Conservation (phyloP, 2,329 filamentous ascomycete species). For the Xylariaceae sp. region DNA sequence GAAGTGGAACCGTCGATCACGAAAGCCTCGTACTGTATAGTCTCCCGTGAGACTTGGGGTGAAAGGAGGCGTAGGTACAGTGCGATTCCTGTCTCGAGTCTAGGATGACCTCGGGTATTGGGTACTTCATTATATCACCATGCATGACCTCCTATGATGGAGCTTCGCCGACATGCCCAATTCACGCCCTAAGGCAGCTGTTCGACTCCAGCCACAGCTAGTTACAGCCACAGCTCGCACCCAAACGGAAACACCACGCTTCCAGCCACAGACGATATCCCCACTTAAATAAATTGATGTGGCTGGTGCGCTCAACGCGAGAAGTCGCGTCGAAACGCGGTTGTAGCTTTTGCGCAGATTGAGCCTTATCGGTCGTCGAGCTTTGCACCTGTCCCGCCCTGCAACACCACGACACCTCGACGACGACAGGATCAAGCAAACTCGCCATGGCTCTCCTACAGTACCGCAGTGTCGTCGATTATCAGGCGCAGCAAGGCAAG, state of each 20-base stretch:
- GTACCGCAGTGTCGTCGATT: conserved; percentile 75
- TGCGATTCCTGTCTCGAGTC: neutral
- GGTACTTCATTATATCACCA: neutral
- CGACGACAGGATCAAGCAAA: conserved; percentile 9
- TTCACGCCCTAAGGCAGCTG: neutral
- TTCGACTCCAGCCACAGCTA: too few relatives aligned
- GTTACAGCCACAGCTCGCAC: neutral
- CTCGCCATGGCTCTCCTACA: conserved; percentile 75
- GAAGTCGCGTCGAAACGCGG: conserved; percentile 27
- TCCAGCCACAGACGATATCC: too few relatives aligned
- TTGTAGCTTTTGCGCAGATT: conserved; percentile 16
- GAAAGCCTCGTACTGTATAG: neutral
- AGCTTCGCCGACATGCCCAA: neutral
- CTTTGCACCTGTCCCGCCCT: conserved; percentile 14
- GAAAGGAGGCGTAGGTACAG: neutral
- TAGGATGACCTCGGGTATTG: neutral
- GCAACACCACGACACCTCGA: conserved; percentile 5
- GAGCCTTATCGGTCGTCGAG: conserved; percentile 18
- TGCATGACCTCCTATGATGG: neutral
- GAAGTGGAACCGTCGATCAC: too few relatives aligned
- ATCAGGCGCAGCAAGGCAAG: conserved; percentile 78
- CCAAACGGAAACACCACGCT: neutral
- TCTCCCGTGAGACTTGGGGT: neutral
- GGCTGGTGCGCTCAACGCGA: conserved; percentile 27
- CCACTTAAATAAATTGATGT: conserved; percentile 18